Base-by-base conservation (phyloP, 495 filamentous ascomycete species). In the Physcia stellaris region DNA sequence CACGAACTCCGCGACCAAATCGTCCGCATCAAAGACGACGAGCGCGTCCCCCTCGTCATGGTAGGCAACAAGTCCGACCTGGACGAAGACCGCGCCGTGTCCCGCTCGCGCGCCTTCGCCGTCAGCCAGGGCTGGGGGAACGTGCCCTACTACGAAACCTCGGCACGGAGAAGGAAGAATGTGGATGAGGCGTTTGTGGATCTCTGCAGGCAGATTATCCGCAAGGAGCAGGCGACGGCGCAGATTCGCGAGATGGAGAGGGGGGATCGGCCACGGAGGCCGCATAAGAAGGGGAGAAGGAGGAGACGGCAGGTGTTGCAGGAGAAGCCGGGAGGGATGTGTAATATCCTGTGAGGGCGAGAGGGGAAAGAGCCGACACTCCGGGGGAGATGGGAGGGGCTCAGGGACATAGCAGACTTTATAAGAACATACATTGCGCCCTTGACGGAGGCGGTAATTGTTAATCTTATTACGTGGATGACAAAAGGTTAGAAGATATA, bases 21-120 rank as follows among this genome's bases (percentile, higher is more conserved):
- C 51, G 80, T 92, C 41, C 85, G 86, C 39, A 94, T 96, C 58
- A 98, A 96, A 63, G 86, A 94, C 55, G 85, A 94, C 57, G 79
- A 83, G 41, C 78, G 75, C 34, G 77, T 95, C 6, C 90, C 90
- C 20, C 78, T 98, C 40, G 90, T 98, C 19, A 87, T 98, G 32
- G 88, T 95, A 23, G 90, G 90, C 46, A 98, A 98, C 66, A 98
- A 98, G 59, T 84, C 80, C 21, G 90, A 98, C 52, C 74, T 98
- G 10, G 86, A 93, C 59, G 86, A 94, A 51, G 83, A 94, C 51
- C 79, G 90, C 24, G 73, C 72, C 13, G 86, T 98, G 20, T 78
- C 83, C 16, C 75, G 86, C 15, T 71, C 79, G 30, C 79, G 77
- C 42, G 90, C 86, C 15, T 94, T 95, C 54, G 61, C 73, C n/a